A percentile compares a stretch with the other conserved stretches of the same genome.
phyloP scores from a whole-genome alignment of 2,329 filamentous ascomycete species.

The Hymenoscyphus fraxineus region DNA sequence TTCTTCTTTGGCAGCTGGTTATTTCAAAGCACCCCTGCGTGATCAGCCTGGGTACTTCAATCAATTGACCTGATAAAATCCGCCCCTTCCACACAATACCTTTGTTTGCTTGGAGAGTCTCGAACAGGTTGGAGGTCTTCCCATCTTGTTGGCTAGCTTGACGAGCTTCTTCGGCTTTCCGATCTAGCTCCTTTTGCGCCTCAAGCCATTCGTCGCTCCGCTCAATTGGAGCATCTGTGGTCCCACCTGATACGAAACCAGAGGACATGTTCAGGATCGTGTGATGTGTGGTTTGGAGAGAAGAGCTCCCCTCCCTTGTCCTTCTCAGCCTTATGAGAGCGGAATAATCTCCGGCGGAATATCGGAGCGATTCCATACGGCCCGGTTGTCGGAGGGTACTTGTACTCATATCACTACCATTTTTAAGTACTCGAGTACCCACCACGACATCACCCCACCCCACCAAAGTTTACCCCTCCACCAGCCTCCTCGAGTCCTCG shows the following conservation, averaged over 20 bases:
- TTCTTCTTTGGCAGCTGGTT: conserved; percentile 71
- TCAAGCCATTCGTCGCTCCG: conserved; percentile 36
- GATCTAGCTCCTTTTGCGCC: conserved; percentile 38
- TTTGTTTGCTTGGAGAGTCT: conserved; percentile 78
- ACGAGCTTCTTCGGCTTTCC: conserved; percentile 38
- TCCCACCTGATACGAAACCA: conserved; percentile 50
- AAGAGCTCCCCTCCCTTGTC: too few species aligned
- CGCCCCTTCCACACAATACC: conserved; percentile 42
- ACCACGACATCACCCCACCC: neutral
- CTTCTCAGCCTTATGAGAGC: neutral
- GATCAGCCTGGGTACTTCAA: conserved; percentile 28
- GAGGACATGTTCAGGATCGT: conserved; percentile 39
- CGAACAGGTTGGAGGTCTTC: conserved; percentile 58
- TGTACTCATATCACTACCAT: neutral
- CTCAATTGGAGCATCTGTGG: conserved; percentile 41
- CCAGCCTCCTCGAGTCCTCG: too few species aligned
- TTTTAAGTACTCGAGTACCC: neutral
- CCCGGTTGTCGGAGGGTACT: neutral
- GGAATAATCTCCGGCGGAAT: neutral
- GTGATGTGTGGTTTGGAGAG: neutral
- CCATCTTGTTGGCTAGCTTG: conserved; percentile 35
- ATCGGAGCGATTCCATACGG: neutral
- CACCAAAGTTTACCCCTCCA: conserved; percentile 1
- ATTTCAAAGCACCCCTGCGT: conserved; percentile 32
- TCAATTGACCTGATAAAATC: neutral